Evolutionary conservation across 2,329 filamentous ascomycete genomes (phyloP), one percentile per base, ranked within the genome.

Genomic region (Fusarium staphyleae): DNA sequence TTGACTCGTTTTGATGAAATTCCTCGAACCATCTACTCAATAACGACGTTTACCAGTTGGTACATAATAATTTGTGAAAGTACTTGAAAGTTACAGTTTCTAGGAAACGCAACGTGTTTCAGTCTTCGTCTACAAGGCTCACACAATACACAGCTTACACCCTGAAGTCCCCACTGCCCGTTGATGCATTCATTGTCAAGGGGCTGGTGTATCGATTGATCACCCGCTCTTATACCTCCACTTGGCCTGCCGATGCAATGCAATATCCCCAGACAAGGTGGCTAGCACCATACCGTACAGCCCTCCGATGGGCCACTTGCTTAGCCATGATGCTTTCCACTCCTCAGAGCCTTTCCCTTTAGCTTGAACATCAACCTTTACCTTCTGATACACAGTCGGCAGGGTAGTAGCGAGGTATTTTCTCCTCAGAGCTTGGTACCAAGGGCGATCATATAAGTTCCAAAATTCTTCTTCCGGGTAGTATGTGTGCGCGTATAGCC

Each of bases 401-500:
- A 90, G 69, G 4, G 76, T 74, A 0, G 72, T 75, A 2, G 86
- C 87, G 8, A 75, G 68, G 68, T 87, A 90, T 62, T 84, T 86
- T 13, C 63, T 48, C n/a, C 87, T 74, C 54, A 89, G 72, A 0
- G 63, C 71, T 30, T 87, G 79, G 65, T 90, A 90, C 78, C 78
- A 82, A 8, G 69, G 60, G 15, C 75, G 72, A 57, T 85, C 78
- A 62, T 89, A 88, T 14, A 84, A 74, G 9, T 71, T 62, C 85
- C 85, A 88, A 70, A 88, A 90, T 63, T 87, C 83, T 0, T 79
- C 74, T 59, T 89, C 82, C 1, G 80, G 80, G 68, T 93, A 93
- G 72, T 90, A 93, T 0, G 88, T 86, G 63, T 91, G 87, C 1
- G 90, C 89, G 69, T 93, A 93, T 3, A 93, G 74, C 87, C 89